Percentiles rank a stretch among this genome's conserved stretches.
Conservation (phyloP, 345 rosid genomes). For the Luvunga scandens region DNA sequence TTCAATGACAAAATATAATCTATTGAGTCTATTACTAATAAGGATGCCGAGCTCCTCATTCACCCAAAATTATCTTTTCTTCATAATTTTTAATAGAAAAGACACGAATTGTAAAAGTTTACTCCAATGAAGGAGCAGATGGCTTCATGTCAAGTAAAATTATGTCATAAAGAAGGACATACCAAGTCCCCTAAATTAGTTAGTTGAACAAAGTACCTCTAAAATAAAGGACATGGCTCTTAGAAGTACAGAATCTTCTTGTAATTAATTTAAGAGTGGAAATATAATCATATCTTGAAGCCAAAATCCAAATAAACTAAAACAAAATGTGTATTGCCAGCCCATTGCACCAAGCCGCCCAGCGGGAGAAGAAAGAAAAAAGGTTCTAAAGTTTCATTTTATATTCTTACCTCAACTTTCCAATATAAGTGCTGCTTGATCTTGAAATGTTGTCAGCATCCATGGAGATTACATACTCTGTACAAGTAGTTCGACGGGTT, state of each 20-base stretch:
- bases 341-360: background rate
- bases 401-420: slow-evolving; percentile 56
- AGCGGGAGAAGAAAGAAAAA: background rate
- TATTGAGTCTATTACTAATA: background rate
- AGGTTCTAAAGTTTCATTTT: background rate
- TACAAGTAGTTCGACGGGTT: slow-evolving; percentile 60
- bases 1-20: background rate
- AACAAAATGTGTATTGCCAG: background rate
- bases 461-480: slow-evolving; percentile 70
- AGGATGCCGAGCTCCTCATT: background rate
- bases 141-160: background rate
- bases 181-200: background rate
- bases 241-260: background rate
- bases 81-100: background rate
- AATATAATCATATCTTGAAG: background rate
- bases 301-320: background rate
- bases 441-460: slow-evolving; percentile 67
- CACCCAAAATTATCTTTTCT: background rate
- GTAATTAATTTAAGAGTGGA: background rate
- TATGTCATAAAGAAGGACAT: background rate
- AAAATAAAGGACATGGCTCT: background rate
- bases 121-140: background rate
- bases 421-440: slow-evolving; percentile 62
- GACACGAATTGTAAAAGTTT: background rate
- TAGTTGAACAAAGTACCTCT: background rate